Percentiles rank a stretch among this genome's conserved stretches.
These are phyloP conservation scores for Fusarium siculi DNA, from an alignment of 2,329 filamentous ascomycete genomes.

Conservation along the genomic window DNA sequence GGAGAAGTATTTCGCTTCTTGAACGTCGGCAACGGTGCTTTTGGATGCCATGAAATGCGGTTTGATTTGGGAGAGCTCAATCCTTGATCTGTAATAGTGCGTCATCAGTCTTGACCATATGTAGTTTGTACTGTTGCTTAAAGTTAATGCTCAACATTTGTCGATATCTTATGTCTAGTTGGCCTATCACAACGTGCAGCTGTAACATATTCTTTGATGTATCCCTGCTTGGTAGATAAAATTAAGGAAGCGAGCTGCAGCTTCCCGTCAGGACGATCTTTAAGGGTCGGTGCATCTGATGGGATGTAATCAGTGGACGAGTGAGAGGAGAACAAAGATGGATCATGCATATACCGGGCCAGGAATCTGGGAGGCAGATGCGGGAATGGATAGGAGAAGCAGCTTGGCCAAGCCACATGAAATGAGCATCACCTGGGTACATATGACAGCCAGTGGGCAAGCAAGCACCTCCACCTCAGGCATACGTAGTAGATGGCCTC, in stretches of 20 bases:
- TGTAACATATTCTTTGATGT: background rate
- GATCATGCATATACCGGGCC: background rate
- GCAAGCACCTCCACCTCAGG: background rate
- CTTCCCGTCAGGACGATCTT: background rate
- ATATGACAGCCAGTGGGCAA: background rate
- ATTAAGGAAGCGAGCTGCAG: background rate
- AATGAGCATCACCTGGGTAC: background rate
- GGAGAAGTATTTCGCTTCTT: constrained; percentile 38
- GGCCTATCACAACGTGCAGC: no score
- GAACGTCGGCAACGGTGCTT: background rate
- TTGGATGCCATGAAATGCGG: no score
- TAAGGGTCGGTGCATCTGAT: background rate
- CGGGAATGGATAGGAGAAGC: background rate
- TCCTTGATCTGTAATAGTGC: background rate
- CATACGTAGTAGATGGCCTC: background rate
- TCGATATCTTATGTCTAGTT: background rate
- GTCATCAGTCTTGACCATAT: background rate
- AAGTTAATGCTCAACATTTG: background rate
- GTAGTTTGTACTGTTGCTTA: background rate
- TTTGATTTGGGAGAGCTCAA: background rate
- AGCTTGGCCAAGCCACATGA: background rate
- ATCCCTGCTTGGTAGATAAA: background rate
- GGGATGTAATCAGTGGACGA: background rate
- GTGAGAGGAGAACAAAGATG: background rate
- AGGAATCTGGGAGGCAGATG: background rate